Evolutionary conservation across 176 grass and related monocot species (phyloP), one percentile per base, ranked within the genome.

Genomic region (Hyparrhenia diplandra): DNA sequence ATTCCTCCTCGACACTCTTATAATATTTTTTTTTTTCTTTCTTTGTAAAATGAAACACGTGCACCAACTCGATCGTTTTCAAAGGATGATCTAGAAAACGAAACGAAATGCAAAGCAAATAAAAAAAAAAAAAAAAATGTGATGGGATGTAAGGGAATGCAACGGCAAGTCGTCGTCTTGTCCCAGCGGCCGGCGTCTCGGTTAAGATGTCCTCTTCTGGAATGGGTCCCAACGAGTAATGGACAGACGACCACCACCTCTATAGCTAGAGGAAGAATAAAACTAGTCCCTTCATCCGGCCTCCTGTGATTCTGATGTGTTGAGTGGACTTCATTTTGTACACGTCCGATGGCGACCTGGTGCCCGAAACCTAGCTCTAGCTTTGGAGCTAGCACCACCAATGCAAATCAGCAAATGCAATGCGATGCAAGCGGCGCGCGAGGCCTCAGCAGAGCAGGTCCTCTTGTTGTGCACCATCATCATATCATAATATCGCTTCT

Each of bases 281-380:
- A 55, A 55, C 8, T 23, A 57, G 52, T 23, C 21, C 52, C 51
- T 21, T 14, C 13, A n/a, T n/a, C n/a, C 31, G 31, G 31, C 31
- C 31, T 18, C 31, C 46, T 27, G 21, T 71, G 36, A 71, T 71
- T 64, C 67, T 66, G 74, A 73, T 84, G 68, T 39, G 60, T 31
- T 67, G 41, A 73, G 17, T 84, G 61, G 59, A 49, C 10, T 79
- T 61, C 47, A 47, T n/a, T 73, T 25, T 79, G 74, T 20, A 65
- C 86, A 79, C 3, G 49, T 20, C 49, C 61, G 81, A 84, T 47
- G 69, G 49, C 75, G 86, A 88, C 75, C 13, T 84, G 51, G 69
- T 18, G 75, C 61, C 86, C 69, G 86, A 88, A 34, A 73, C 30
- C 61, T 24, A 76, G 8, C 13, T 35, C 4, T 11, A 43, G 41